Conservation (phyloP, 2,329 filamentous ascomycete genomes). For the Trichoderma koningii region DNA sequence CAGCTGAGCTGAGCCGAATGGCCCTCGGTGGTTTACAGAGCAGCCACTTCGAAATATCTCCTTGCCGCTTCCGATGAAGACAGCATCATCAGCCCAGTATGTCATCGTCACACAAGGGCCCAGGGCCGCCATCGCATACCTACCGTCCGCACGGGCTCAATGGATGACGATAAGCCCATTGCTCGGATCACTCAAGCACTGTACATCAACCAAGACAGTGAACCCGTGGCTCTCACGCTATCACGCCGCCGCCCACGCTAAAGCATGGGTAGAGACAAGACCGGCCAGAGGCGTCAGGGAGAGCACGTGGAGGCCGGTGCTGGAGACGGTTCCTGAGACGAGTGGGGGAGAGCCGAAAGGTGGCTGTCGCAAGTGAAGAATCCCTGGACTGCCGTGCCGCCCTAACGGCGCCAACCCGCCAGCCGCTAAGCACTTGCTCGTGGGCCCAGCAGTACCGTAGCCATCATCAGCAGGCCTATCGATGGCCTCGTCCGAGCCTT, state of each 20-base stretch:
- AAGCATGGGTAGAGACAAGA: background rate
- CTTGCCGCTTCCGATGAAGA: too few species aligned
- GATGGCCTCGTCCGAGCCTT: conserved; percentile 16
- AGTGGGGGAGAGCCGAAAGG: conserved; percentile 19
- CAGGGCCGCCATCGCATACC: background rate
- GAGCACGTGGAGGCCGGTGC: conserved; percentile 23
- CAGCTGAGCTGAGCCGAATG: too few species aligned
- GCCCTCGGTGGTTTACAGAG: too few species aligned
- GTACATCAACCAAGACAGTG: too few species aligned
- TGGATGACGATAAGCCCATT: too few species aligned
- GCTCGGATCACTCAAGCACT: too few species aligned
- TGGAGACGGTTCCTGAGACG: conserved; percentile 24
- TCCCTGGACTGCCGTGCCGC: background rate
- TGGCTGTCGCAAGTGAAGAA: background rate
- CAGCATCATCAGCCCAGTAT: background rate
- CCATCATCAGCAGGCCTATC: background rate
- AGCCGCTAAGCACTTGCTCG: conserved; percentile 3
- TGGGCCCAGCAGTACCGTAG: conserved; percentile 3
- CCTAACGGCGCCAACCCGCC: conserved; percentile 21
- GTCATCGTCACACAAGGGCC: conserved; percentile 5
- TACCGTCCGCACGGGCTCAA: background rate
- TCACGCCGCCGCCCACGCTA: too few species aligned
- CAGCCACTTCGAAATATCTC: too few species aligned
- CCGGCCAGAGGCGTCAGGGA: conserved; percentile 21
- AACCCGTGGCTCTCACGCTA: too few species aligned